Conservation (phyloP, 176 grass and related monocot species). For the Microstegium vimineum region DNA sequence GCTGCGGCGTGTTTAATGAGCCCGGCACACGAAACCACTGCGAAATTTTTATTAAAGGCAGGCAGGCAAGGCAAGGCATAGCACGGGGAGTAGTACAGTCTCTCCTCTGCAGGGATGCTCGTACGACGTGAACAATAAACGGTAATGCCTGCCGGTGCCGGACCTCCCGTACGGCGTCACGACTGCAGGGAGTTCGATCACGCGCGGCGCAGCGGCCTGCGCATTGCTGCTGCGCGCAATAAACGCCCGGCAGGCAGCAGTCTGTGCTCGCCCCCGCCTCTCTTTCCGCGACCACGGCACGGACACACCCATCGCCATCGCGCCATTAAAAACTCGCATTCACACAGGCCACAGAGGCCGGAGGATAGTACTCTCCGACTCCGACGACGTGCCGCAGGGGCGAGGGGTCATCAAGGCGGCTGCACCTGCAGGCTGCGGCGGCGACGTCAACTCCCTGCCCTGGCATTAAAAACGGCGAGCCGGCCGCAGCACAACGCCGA, state of each 20-base stretch:
- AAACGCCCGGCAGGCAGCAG: background rate
- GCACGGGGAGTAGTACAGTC: too few species aligned
- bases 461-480: background rate
- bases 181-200: background rate
- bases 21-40: background rate
- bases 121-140: background rate
- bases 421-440: background rate
- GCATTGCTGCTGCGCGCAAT: background rate
- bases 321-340: conserved; percentile 32
- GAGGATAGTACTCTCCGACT: background rate
- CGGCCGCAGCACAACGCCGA: background rate
- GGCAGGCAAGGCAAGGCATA: too few species aligned
- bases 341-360: conserved; percentile 7
- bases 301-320: conserved; percentile 30
- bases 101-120: background rate
- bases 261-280: background rate
- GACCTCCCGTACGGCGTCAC: background rate
- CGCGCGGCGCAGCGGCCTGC: background rate
- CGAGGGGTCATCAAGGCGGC: background rate
- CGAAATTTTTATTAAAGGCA: too few species aligned
- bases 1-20: background rate
- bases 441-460: conserved; percentile 18
- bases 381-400: background rate
- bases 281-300: conserved; percentile 26
- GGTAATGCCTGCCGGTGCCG: background rate